Evolutionary conservation across 495 filamentous ascomycete genomes (phyloP), one percentile per base, ranked within the genome.

Genomic region (Penicillium coprophilum): DNA sequence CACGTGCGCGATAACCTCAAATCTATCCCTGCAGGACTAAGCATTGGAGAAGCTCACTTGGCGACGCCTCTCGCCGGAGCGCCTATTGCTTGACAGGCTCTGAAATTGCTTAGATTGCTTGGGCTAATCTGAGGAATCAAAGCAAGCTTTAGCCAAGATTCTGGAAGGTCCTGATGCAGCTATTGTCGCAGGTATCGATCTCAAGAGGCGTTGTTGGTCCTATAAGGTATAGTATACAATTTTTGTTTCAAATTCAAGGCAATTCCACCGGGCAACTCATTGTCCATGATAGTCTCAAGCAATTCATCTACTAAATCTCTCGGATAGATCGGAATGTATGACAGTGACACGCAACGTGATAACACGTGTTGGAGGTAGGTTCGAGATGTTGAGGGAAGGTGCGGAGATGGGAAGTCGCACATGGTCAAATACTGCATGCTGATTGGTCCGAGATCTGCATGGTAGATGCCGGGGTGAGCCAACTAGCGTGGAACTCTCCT

Each of bases 111-210:
- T 31, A 17, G 39, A 20, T 4, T 13, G n/a, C 21, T 46, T 17
- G 34, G 19, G 23, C 20, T 30, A 20, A 17, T 4, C 31, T 10
- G 31, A 19, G 30, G 5, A 11, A n/a, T n/a, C 24, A 24, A 32
- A 56, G 53, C 45, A 56, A 56, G 53, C 53, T 41, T 56, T 56
- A 48, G 53, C 53, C 53, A 56, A 56, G 53, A 17, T 30, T n/a
- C 19, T 32, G 34, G 4, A 43, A 31, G 6, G 8, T 40, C 6
- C 32, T 12, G 52, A 32, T 4, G 10, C 10, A 8, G 31, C 36
- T 1, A 15, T 38, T 30, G 9, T 53, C 40, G 30, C 51, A 53
- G 34, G 41, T 7, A 17, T 19, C 20, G 12, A 45, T 34, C 17
- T 6, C 15, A n/a, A n/a, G 51, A 36, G 2, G 30, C 12, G 15